Evolutionary conservation across 2,329 filamentous ascomycete genomes (phyloP).

Genomic region (Arthrobotrys sinensis): DNA sequence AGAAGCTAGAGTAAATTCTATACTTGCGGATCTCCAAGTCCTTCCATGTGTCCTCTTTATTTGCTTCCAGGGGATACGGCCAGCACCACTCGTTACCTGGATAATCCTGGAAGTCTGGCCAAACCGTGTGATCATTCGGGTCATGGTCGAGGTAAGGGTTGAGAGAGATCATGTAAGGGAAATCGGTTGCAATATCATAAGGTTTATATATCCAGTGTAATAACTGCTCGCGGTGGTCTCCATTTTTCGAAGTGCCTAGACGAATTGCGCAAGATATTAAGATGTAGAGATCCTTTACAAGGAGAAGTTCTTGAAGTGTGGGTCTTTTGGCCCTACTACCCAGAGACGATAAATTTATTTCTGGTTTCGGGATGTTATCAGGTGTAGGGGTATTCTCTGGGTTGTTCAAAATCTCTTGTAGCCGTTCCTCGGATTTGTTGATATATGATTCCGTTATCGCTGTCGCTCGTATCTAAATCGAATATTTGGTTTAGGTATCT

Average conservation of each 20-base stretch:
- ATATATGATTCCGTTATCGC: no score
- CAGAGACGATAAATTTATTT: not conserved
- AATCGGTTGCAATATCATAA: not conserved
- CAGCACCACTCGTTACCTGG: no score
- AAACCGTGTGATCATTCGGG: no score
- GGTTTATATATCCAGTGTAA: not conserved
- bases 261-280: conserved; percentile 5
- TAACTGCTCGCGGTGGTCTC: not conserved
- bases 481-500: no score
- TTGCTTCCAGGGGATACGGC: not conserved
- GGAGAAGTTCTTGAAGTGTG: conserved; percentile 1
- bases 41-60: not conserved
- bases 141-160: no score
- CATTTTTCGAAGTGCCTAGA: conserved; percentile 1
- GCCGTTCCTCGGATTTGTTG: not conserved
- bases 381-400: not conserved
- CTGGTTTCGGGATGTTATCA: not conserved
- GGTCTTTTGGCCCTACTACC: conserved; percentile 5
- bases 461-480: no score
- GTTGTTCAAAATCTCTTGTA: not conserved
- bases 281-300: conserved; percentile 5
- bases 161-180: conserved; percentile 2
- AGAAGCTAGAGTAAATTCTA: conserved; percentile 19
- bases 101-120: not conserved
- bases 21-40: not conserved